phyloP scores from a whole-genome alignment of 1,284 basidiomycete genomes.

The Malassezia dermatis region DNA sequence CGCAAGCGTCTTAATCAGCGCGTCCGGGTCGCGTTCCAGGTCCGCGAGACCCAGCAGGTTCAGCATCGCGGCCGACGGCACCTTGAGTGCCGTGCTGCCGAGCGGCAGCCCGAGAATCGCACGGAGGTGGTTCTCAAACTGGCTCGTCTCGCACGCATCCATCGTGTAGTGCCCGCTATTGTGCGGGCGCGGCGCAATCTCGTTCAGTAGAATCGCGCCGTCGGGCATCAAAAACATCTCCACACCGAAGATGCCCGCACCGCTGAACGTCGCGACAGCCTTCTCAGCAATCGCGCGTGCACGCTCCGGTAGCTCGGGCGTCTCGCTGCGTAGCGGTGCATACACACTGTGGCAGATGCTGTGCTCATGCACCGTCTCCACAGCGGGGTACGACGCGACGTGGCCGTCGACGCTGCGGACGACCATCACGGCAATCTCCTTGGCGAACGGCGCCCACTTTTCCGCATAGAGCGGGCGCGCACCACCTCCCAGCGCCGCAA shows the following conservation, averaged over 20 bases:
- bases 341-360: slow-evolving; percentile 88
- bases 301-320: slow-evolving; percentile 53
- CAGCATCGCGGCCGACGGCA: slow-evolving; percentile 81
- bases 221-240: slow-evolving; percentile 90
- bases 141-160: slow-evolving; percentile 87
- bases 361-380: slow-evolving; percentile 90
- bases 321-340: slow-evolving; percentile 57
- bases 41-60: slow-evolving; percentile 62
- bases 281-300: slow-evolving; percentile 70
- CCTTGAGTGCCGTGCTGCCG: slow-evolving; percentile 77
- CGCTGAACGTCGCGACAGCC: slow-evolving; percentile 67
- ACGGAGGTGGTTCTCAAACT: slow-evolving; percentile 95
- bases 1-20: slow-evolving; percentile 40
- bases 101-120: slow-evolving; percentile 86
- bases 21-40: slow-evolving; percentile 33
- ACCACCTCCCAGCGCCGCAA: slow-evolving; percentile 51
- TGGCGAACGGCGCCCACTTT: slow-evolving; percentile 77
- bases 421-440: slow-evolving; percentile 95
- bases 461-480: slow-evolving; percentile 68
- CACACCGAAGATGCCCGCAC: slow-evolving; percentile 92
- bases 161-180: slow-evolving; percentile 99
- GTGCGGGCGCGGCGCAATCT: slow-evolving; percentile 97
- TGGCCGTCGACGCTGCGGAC: slow-evolving; percentile 62
- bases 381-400: slow-evolving; percentile 74
- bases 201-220: slow-evolving; percentile 80